These are phyloP conservation scores for Lentinus brumalis DNA, from an alignment of 768 basidiomycete species.

Conservation along the genomic window DNA sequence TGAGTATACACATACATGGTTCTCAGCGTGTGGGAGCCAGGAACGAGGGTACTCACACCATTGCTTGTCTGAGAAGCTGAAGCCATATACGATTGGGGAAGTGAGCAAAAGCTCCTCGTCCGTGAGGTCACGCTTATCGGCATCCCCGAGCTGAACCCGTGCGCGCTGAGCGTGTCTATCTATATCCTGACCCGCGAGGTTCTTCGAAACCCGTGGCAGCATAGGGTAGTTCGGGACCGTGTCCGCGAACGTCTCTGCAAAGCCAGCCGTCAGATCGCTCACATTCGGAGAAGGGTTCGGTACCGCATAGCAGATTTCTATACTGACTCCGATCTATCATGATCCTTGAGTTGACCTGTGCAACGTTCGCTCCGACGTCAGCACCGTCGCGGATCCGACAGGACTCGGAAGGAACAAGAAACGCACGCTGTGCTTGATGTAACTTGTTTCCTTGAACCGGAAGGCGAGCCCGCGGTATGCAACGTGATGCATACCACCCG, in stretches of 20 bases:
- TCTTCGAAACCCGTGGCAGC: constrained; percentile 26
- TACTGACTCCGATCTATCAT: constrained; percentile 61
- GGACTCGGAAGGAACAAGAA: not conserved
- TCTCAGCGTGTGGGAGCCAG: not conserved
- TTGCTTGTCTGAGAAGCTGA: constrained; percentile 59
- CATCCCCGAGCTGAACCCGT: not conserved
- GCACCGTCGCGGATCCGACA: not conserved
- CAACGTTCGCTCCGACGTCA: not conserved
- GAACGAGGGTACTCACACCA: constrained; percentile 48
- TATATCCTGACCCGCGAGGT: constrained; percentile 27
- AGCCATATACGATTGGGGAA: constrained; percentile 60
- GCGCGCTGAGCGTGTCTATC: constrained; percentile 26
- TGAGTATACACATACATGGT: too few relatives aligned
- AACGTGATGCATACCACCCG: constrained; percentile 55
- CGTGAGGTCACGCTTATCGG: constrained; percentile 37
- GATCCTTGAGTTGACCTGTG: constrained; percentile 56
- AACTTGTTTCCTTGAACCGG: constrained; percentile 31
- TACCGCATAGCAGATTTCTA: not conserved
- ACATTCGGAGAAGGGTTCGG: not conserved
- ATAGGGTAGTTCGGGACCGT: constrained; percentile 29
- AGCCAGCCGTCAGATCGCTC: not conserved
- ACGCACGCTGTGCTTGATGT: constrained; percentile 51
- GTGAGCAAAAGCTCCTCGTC: constrained; percentile 59
- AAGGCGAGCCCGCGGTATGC: constrained; percentile 58
- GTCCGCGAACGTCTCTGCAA: constrained; percentile 30